Evolutionary conservation across 441 rosid species (phyloP), one percentile per base, ranked within the genome.

Genomic region (Corymbia calophylla): DNA sequence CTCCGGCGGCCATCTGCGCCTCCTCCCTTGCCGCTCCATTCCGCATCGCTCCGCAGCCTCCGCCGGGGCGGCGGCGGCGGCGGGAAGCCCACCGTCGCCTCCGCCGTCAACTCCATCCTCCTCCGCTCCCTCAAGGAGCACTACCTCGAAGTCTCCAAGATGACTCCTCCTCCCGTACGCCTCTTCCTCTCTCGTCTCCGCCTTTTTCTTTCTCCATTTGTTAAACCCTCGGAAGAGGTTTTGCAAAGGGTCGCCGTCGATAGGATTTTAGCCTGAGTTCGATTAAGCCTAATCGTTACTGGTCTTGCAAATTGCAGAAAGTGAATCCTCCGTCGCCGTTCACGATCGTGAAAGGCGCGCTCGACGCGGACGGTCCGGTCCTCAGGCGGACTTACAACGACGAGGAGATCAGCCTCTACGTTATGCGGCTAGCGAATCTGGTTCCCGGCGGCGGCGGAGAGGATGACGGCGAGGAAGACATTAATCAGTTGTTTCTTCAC

Each of bases 61-160:
- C 25, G 87, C 54, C 56, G 70, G 66, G 87, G 44, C 56, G 70
- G 66, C 56, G 80, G 90, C 56, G 70, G 66, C 56, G 80, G 90
- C 70, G 91, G 89, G 23, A 89, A 66, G 16, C 27, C 92, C 89
- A 88, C 89, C 86, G 91, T 91, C 44, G 92, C 97, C 53, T 90
- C 96, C 51, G 96, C 95, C 87, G 96, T 97, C 14, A 93, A 95
- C 90, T 95, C 97, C 66, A 92, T 97, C 91, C 89, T 97, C 89
- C 97, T 97, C 70, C 99, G 99, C 88, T 96, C 99, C 87, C 98
- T 97, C 90, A 97, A 94, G 93, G 98, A 97, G 29, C 99, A 97
- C 94, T 96, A 95, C 92, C 92, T 93, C 7, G 97, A 97, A 92
- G 95, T 95, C 90, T 94, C 98, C 91, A 96, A 94, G 90, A 96